Percentiles rank a stretch among this genome's conserved stretches.
phyloP scores from a whole-genome alignment of 768 basidiomycete genomes.

The Sporobolomyces phaffii region DNA sequence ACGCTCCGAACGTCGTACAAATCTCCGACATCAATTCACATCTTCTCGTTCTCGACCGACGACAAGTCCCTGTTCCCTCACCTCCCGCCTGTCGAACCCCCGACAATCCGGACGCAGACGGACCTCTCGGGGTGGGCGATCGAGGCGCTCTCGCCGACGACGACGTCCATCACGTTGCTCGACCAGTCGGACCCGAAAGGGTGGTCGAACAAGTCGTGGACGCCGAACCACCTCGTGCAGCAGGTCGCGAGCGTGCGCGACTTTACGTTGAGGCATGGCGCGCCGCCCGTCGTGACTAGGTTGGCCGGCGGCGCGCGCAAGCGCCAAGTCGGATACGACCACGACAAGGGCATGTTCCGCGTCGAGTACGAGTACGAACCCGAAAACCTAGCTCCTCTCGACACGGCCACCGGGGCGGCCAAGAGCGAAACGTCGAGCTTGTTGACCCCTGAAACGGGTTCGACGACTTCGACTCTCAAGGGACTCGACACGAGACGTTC shows the following conservation, averaged over 20 bases:
- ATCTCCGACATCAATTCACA: slow-evolving; percentile 85
- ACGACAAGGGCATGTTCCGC: slow-evolving; percentile 71
- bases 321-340: slow-evolving; percentile 67
- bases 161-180: slow-evolving; percentile 82
- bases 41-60: slow-evolving; percentile 90
- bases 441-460: not conserved
- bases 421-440: not conserved
- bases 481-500: too few species aligned
- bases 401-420: too few species aligned
- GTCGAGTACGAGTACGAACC: slow-evolving; percentile 61
- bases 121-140: slow-evolving; percentile 99
- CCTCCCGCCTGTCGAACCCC: slow-evolving; percentile 58
- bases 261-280: slow-evolving; percentile 89
- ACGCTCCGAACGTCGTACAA: slow-evolving; percentile 94
- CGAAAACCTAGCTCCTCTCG: too few species aligned
- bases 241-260: slow-evolving; percentile 87
- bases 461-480: not conserved
- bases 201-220: slow-evolving; percentile 90
- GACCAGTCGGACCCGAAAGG: slow-evolving; percentile 97
- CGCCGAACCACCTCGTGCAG: slow-evolving; percentile 88
- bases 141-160: slow-evolving; percentile 87
- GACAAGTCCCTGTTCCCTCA: slow-evolving; percentile 76
- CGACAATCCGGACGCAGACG: slow-evolving; percentile 85
- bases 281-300: slow-evolving; percentile 83
- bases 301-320: slow-evolving; percentile 59